Base-by-base conservation (phyloP, 2,329 filamentous ascomycete species). In the Microcera coccophila region DNA sequence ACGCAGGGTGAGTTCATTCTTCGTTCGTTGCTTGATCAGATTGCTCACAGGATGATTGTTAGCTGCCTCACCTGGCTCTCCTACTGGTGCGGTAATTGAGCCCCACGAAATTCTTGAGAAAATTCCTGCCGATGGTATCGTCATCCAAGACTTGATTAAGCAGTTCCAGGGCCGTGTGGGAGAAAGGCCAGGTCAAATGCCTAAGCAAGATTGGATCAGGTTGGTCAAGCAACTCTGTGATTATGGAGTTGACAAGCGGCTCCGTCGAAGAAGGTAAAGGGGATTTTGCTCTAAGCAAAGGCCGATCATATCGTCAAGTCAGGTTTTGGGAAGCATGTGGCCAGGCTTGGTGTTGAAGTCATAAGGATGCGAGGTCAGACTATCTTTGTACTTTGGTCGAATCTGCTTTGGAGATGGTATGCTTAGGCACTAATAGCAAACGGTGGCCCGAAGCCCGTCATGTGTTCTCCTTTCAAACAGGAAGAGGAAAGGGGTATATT, bases 221-320 rank as follows among this genome's bases (percentile, higher is more conserved):
- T 58, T 84, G 44, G 79, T 85, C 11, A 79, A 76, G 60, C 69
- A 72, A 26, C 68, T 78, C 28, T 73, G 75, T 1, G 65, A 69
- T 12, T 81, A 76, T 59, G 74, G 71, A 1, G 51, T 69, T 0
- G 76, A 82, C 44, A 84, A 81, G 63, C 64, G 79, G 11, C 52
- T 72, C 32, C 63, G 69, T 22, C 69, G 69, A 15, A 71, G 68
- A 49, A 59, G 63, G 36, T 71, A 57, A 44, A n/a, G n/a, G n/a
- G n/a, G n/a, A n/a, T n/a, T n/a, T n/a, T n/a, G n/a, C n/a, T n/a
- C n/a, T n/a, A n/a, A n/a, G n/a, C n/a, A n/a, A n/a, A n/a, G n/a
- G n/a, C n/a, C n/a, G n/a, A n/a, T n/a, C n/a, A n/a, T n/a, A n/a
- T n/a, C n/a, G n/a, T n/a, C n/a, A n/a, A n/a, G n/a, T n/a, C n/a